phyloP scores from a whole-genome alignment of 805 yeast species.

The Ogataea polymorpha region DNA sequence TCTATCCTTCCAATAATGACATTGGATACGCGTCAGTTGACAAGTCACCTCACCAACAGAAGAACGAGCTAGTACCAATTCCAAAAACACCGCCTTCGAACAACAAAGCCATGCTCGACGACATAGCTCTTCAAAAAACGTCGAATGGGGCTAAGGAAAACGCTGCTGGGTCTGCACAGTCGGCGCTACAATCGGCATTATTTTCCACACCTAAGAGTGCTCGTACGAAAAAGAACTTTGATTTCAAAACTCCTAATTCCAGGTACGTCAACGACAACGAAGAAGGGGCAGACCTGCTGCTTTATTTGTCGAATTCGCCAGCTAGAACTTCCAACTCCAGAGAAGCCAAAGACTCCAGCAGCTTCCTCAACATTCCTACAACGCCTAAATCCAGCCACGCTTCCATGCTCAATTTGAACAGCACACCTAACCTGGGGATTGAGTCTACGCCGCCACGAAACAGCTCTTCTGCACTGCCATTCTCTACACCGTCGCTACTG shows the following conservation, averaged over 20 bases:
- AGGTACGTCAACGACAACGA: conserved; percentile 28
- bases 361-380: conserved; percentile 25
- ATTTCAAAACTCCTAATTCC: conserved; percentile 32
- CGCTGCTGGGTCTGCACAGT: conserved; percentile 18
- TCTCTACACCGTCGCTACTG: conserved; percentile 23
- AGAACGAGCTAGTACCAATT: conserved; percentile 20
- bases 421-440: conserved; percentile 21
- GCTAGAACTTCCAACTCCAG: conserved; percentile 35
- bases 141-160: conserved; percentile 17
- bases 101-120: conserved; percentile 17
- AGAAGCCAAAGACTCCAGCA: conserved; percentile 17
- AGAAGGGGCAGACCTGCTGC: conserved; percentile 79
- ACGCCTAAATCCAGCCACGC: conserved; percentile 28
- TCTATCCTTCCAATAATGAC: conserved; percentile 20
- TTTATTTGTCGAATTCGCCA: conserved; percentile 84
- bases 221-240: conserved; percentile 11
- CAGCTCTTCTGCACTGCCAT: conserved; percentile 17
- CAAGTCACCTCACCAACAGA: conserved; percentile 19
- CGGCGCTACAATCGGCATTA: conserved; percentile 24
- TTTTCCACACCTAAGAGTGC: conserved; percentile 33
- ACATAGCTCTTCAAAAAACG: conserved; percentile 18
- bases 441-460: conserved; percentile 29
- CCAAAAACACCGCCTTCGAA: conserved; percentile 33
- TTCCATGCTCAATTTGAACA: conserved; percentile 16
- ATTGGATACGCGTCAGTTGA: conserved; percentile 8